A percentile compares a stretch with the other conserved stretches of the same genome.
Conservation (phyloP, 306 rosid species). For the Cucurbita moschata region DNA sequence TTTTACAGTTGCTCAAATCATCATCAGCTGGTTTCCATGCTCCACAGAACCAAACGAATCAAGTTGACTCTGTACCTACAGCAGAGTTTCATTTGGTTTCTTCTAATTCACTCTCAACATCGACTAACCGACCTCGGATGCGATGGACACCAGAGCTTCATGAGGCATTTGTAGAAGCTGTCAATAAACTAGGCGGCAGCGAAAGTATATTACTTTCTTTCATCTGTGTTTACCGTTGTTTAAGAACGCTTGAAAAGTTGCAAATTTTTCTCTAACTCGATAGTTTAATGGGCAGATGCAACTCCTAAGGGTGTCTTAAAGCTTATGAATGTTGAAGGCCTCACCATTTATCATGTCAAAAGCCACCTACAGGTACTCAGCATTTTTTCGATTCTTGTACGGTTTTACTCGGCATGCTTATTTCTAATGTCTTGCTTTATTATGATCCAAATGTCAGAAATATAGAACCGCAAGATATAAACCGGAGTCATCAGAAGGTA, state of each 20-base stretch:
- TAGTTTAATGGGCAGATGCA: constrained; percentile 52
- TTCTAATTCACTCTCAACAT: constrained; percentile 25
- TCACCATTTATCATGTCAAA: constrained; percentile 93
- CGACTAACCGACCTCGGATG: constrained; percentile 69
- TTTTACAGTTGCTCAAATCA: constrained; percentile 14
- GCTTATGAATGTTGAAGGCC: constrained; percentile 71
- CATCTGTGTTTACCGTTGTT: neutral
- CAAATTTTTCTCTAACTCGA: neutral
- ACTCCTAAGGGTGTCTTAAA: constrained; percentile 90
- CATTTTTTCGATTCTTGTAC: constrained; percentile 1
- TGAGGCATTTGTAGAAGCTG: constrained; percentile 88
- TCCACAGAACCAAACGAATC: constrained; percentile 27
- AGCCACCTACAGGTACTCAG: constrained; percentile 85
- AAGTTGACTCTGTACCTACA: constrained; percentile 14
- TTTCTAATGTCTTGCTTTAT: constrained; percentile 8
- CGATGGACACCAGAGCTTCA: constrained; percentile 99
- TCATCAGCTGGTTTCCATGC: constrained; percentile 22
- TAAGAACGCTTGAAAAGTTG: neutral
- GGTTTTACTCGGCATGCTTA: constrained; percentile 8
- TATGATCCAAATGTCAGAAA: constrained; percentile 42
- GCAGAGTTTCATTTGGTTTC: constrained; percentile 27
- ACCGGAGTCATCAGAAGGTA: constrained; percentile 85
- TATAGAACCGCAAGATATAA: constrained; percentile 91
- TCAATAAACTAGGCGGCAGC: constrained; percentile 74
- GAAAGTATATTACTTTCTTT: constrained; percentile 43